Conservation (phyloP, 2,329 filamentous ascomycete genomes). For the Myriangium duriaei region DNA sequence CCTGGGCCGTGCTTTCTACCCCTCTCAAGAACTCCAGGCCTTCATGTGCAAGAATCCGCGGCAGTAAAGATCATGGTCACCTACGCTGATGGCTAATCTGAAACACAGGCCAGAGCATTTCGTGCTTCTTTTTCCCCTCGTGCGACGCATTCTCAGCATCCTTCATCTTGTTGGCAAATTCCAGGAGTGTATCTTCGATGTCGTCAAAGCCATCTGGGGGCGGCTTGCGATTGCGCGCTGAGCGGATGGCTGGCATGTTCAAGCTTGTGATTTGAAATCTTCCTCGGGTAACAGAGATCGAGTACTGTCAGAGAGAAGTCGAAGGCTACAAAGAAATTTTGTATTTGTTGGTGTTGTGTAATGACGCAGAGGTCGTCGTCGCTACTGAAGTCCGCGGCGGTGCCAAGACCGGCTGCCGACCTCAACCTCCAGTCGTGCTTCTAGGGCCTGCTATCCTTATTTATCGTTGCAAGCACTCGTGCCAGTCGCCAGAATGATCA, state of each 20-base stretch:
- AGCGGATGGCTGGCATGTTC: slow-evolving; percentile 66
- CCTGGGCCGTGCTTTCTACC: background rate
- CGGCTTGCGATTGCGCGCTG: slow-evolving; percentile 64
- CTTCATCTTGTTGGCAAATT: slow-evolving; percentile 86
- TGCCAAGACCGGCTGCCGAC: slow-evolving; percentile 6
- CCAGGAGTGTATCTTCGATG: slow-evolving; percentile 74
- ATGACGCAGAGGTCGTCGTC: background rate
- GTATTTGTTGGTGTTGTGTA: background rate
- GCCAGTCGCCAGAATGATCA: slow-evolving; percentile 48
- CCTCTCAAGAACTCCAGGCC: background rate
- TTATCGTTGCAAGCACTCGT: background rate
- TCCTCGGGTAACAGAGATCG: too few species aligned
- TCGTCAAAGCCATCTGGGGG: slow-evolving; percentile 79
- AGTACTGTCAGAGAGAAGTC: too few species aligned
- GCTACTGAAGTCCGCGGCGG: background rate
- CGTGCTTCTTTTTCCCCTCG: slow-evolving; percentile 71
- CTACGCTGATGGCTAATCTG: slow-evolving; percentile 88
- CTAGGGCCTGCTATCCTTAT: background rate
- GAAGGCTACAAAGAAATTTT: too few species aligned
- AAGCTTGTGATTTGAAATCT: too few species aligned
- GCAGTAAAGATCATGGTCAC: slow-evolving; percentile 14
- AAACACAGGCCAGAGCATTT: slow-evolving; percentile 94
- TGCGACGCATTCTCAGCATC: slow-evolving; percentile 83
- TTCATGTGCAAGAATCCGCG: background rate
- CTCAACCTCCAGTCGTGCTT: slow-evolving; percentile 5